Evolutionary conservation across 1,284 basidiomycete genomes (phyloP).

Genomic region (Austroboletus novae-zelandiae): DNA sequence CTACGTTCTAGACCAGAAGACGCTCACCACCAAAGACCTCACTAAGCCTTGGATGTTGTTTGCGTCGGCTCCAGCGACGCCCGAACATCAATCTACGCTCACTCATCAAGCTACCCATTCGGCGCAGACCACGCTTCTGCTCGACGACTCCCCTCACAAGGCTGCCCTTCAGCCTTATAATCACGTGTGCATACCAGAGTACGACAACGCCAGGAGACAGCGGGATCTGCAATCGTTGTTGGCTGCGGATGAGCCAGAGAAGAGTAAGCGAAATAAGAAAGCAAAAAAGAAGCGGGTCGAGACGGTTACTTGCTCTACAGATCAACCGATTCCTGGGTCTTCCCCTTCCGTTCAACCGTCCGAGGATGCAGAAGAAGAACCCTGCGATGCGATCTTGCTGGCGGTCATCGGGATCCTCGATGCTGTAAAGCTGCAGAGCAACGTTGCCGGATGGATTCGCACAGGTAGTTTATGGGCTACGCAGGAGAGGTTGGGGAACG

Average conservation of each 20-base stretch:
- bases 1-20: conserved; percentile 51
- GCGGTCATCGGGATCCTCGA: conserved; percentile 75
- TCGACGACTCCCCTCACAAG: conserved; percentile 81
- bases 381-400: conserved; percentile 60
- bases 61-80: conserved; percentile 5
- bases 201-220: conserved; percentile 45
- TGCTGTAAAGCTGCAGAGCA: conserved; percentile 53
- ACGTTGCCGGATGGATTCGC: conserved; percentile 68
- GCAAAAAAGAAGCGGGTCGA: conserved; percentile 2
- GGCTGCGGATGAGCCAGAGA: conserved; percentile 9
- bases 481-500: conserved; percentile 3
- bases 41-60: conserved; percentile 61
- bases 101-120: conserved; percentile 42
- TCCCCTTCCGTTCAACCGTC: neutral
- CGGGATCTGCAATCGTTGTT: conserved; percentile 40
- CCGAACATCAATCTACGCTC: neutral
- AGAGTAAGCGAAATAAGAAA: conserved; percentile 9
- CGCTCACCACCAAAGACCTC: conserved; percentile 75
- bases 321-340: neutral
- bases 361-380: conserved; percentile 7
- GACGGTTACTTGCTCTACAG: neutral
- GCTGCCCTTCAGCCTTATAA: conserved; percentile 79
- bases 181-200: conserved; percentile 74
- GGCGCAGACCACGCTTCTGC: conserved; percentile 67
- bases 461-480: conserved; percentile 50